phyloP scores from a whole-genome alignment of 2,329 filamentous ascomycete species.

The Escovopsis sp. region DNA sequence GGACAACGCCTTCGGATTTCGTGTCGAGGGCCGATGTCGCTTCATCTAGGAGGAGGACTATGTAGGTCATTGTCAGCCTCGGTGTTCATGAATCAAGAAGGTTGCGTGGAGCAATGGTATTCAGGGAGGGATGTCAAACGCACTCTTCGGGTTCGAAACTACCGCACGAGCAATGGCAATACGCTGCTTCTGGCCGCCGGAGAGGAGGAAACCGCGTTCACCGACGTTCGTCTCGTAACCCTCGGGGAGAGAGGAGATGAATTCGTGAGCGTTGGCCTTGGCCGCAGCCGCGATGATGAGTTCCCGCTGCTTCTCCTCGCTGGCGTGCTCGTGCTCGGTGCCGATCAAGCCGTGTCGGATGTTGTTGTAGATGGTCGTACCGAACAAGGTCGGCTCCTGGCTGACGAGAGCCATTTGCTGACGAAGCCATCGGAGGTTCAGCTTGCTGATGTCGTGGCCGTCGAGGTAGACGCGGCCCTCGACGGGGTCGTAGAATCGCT shows the following conservation, averaged over 20 bases:
- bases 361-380: constrained; percentile 77
- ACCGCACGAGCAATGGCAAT: constrained; percentile 88
- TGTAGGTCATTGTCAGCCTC: constrained; percentile 5
- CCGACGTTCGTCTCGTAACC: constrained; percentile 89
- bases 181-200: constrained; percentile 91
- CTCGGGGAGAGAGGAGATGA: constrained; percentile 67
- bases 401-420: constrained; percentile 87
- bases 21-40: constrained; percentile 90
- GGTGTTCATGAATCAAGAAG: neutral
- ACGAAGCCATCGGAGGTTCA: constrained; percentile 83
- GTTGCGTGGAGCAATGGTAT: no score
- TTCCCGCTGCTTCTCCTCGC: constrained; percentile 51
- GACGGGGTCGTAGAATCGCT: constrained; percentile 88
- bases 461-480: constrained; percentile 66
- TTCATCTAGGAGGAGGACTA: constrained; percentile 77
- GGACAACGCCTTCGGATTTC: constrained; percentile 86
- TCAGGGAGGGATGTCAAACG: no score
- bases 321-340: constrained; percentile 52
- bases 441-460: constrained; percentile 60
- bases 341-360: constrained; percentile 82
- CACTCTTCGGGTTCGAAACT: constrained; percentile 72
- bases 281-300: constrained; percentile 68
- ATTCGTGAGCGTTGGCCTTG: constrained; percentile 90
- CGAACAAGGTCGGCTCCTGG: constrained; percentile 85
- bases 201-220: constrained; percentile 81